These are phyloP conservation scores for Juncus inflexus DNA, from an alignment of 176 grass and related monocot species.

Conservation along the genomic window DNA sequence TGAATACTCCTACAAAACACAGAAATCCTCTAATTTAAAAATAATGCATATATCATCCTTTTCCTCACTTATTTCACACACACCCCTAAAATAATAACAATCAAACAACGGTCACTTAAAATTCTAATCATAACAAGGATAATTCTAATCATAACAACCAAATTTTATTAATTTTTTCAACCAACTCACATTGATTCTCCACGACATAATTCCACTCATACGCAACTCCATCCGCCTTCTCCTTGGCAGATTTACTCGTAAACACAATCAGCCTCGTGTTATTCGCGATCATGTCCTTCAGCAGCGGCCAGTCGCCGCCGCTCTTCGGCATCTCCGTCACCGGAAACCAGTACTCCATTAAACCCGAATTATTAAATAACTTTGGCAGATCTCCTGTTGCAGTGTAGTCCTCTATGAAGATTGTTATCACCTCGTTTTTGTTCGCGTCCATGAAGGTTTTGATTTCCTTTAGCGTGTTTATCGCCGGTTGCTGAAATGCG, in stretches of 20 bases:
- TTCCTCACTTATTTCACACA: too few species aligned
- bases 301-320: conserved; percentile 57
- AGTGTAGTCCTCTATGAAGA: conserved; percentile 83
- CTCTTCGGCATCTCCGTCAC: conserved; percentile 40
- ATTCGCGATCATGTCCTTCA: conserved; percentile 55
- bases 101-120: too few species aligned
- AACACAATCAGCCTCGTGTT: conserved; percentile 62
- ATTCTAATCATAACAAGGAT: too few species aligned
- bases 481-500: conserved; percentile 38
- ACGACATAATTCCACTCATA: conserved; percentile 69
- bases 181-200: conserved; percentile 59
- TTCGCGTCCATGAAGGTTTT: conserved; percentile 52
- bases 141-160: too few species aligned
- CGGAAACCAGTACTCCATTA: conserved; percentile 52
- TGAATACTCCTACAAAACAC: too few species aligned
- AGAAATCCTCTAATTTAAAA: too few species aligned
- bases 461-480: conserved; percentile 52
- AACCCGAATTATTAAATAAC: conserved; percentile 40
- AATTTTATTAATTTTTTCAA: too few species aligned
- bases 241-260: conserved; percentile 60
- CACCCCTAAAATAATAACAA: too few species aligned
- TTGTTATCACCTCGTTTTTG: conserved; percentile 56
- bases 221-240: conserved; percentile 38
- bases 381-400: conserved; percentile 31
- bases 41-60: too few species aligned